These are phyloP conservation scores for Zoysia matrella DNA, from an alignment of 202 grass and related monocot genomes.

Conservation along the genomic window DNA sequence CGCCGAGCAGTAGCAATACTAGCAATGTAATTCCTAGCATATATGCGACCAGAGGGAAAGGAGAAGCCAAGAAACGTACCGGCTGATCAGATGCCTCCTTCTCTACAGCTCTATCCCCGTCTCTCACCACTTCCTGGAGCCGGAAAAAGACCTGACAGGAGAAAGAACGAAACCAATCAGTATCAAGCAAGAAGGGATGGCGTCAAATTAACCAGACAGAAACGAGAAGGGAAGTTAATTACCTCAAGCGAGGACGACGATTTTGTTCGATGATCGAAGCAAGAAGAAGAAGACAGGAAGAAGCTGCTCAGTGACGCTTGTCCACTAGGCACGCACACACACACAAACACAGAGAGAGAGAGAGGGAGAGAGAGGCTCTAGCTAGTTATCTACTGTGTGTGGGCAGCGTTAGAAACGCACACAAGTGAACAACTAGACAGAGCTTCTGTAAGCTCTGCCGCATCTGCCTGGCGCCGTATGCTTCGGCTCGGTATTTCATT, in stretches of 20 bases:
- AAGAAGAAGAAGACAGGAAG: too few species aligned
- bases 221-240: background rate
- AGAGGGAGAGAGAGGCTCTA: too few species aligned
- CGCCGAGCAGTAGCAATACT: too few species aligned
- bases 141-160: conserved; percentile 11
- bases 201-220: background rate
- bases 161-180: background rate
- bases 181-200: conserved; percentile 12
- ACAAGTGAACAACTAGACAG: background rate
- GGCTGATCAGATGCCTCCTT: background rate
- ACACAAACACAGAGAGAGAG: too few species aligned
- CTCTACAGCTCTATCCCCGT: background rate
- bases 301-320: too few species aligned
- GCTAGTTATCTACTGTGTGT: conserved; percentile 1
- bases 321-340: too few species aligned
- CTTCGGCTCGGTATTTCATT: background rate
- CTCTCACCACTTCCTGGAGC: background rate
- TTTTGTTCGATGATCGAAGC: background rate
- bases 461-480: background rate
- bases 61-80: conserved; percentile 38
- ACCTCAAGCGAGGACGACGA: conserved; percentile 8
- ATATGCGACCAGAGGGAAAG: background rate
- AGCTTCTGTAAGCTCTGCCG: background rate
- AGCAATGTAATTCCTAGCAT: too few species aligned
- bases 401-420: conserved; percentile 40